Percentiles rank a stretch among this genome's conserved stretches.
Conservation (phyloP, 148 eudicot genomes). For the Spergularia bocconei region DNA sequence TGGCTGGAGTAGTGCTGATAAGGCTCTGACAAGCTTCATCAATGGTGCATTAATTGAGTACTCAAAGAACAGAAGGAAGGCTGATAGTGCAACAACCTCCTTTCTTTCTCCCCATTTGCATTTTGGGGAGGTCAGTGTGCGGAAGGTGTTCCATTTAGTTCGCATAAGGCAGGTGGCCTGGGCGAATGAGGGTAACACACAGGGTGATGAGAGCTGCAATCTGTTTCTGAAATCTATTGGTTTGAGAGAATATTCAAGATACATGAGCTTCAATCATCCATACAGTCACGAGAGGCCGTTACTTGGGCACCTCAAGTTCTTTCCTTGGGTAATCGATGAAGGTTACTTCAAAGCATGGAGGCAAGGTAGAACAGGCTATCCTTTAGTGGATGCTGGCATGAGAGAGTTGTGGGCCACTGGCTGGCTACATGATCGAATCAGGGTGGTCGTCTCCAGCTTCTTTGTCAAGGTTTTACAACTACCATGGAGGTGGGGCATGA, state of each 20-base stretch:
- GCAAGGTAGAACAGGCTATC: slow-evolving; percentile 99
- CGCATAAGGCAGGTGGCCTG: slow-evolving; percentile 84
- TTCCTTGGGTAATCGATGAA: slow-evolving; percentile 95
- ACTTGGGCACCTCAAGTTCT: slow-evolving; percentile 83
- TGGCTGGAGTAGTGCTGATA: slow-evolving; percentile 95
- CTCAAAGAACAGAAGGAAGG: slow-evolving; percentile 81
- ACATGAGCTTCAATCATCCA: slow-evolving; percentile 94
- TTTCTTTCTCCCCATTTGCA: slow-evolving; percentile 96
- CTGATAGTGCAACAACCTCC: slow-evolving; percentile 95
- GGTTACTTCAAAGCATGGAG: slow-evolving; percentile 90
- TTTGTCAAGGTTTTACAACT: slow-evolving; percentile 96
- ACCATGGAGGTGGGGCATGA: slow-evolving; percentile 99
- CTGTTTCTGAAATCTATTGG: slow-evolving; percentile 94
- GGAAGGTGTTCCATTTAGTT: slow-evolving; percentile 82
- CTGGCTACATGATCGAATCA: slow-evolving; percentile 92
- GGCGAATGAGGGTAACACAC: slow-evolving; percentile 88
- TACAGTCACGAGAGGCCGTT: slow-evolving; percentile 90
- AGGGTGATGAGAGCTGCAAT: slow-evolving; percentile 90
- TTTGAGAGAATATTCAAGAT: slow-evolving; percentile 90
- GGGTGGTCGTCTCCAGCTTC: slow-evolving; percentile 96
- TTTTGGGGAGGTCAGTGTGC: slow-evolving; percentile 91
- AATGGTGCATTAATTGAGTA: slow-evolving; percentile 86
- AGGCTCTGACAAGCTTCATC: slow-evolving; percentile 75
- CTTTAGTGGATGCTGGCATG: slow-evolving; percentile 99
- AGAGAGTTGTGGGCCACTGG: slow-evolving; percentile 99